Evolutionary conservation across 768 basidiomycete species (phyloP).

Genomic region (Amanita pallidorosea): DNA sequence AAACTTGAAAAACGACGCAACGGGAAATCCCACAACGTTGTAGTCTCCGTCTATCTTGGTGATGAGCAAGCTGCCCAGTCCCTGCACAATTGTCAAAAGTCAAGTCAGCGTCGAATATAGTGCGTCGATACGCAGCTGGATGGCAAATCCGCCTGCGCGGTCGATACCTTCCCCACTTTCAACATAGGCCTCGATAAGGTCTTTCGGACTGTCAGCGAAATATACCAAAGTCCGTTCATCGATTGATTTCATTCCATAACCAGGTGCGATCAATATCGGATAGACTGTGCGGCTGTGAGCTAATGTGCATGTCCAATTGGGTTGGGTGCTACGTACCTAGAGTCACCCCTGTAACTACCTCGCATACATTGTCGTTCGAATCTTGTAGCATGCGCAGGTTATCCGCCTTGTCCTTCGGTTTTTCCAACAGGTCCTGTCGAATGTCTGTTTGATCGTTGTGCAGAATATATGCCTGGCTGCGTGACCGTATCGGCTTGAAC

Average conservation of each 20-base stretch:
- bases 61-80: slow-evolving; percentile 71
- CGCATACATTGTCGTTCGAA: slow-evolving; percentile 77
- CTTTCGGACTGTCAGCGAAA: slow-evolving; percentile 52
- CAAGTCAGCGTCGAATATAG: background rate
- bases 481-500: slow-evolving; percentile 85
- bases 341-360: slow-evolving; percentile 89
- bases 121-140: slow-evolving; percentile 51
- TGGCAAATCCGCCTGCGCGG: slow-evolving; percentile 89
- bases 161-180: slow-evolving; percentile 79
- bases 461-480: slow-evolving; percentile 50
- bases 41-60: slow-evolving; percentile 85
- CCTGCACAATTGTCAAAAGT: slow-evolving; percentile 28
- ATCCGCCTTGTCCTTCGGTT: slow-evolving; percentile 70
- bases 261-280: slow-evolving; percentile 65
- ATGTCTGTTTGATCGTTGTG: slow-evolving; percentile 39
- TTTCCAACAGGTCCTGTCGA: slow-evolving; percentile 78
- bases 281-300: slow-evolving; percentile 35
- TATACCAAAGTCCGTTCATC: slow-evolving; percentile 77
- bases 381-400: slow-evolving; percentile 82
- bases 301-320: too few species aligned
- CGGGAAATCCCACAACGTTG: slow-evolving; percentile 88
- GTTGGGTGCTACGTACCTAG: slow-evolving; percentile 44
- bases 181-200: slow-evolving; percentile 67
- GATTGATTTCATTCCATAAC: slow-evolving; percentile 49
- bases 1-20: slow-evolving; percentile 71